Percentiles rank a stretch among this genome's conserved stretches.
phyloP scores from a whole-genome alignment of 2,329 filamentous ascomycete species.

The Shiraia sp. region DNA sequence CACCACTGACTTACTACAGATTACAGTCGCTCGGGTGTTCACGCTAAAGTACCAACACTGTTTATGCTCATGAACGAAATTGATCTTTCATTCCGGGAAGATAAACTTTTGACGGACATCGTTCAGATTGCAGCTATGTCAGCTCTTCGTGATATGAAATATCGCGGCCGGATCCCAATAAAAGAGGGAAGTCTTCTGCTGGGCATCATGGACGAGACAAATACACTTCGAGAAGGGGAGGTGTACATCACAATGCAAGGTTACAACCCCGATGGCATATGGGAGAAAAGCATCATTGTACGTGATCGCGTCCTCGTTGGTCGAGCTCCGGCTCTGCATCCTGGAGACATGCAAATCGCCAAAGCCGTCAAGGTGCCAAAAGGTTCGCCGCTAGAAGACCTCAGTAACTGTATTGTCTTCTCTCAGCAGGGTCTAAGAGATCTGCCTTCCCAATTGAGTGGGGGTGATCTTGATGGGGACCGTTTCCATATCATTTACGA shows the following conservation, averaged over 20 bases:
- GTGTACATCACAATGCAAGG: constrained; percentile 66
- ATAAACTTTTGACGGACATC: constrained; percentile 70
- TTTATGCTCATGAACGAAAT: constrained; percentile 63
- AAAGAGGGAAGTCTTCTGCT: constrained; percentile 74
- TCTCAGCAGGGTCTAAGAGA: constrained; percentile 72
- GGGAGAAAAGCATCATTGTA: constrained; percentile 14
- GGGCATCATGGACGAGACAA: constrained; percentile 83
- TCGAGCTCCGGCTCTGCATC: constrained; percentile 79
- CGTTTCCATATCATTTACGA: constrained; percentile 82
- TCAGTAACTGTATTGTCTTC: constrained; percentile 79
- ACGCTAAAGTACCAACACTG: constrained; percentile 64
- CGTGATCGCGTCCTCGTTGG: constrained; percentile 64
- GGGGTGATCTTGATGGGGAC: constrained; percentile 84
- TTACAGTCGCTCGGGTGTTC: constrained; percentile 62
- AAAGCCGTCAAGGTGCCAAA: constrained; percentile 62
- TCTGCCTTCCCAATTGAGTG: constrained; percentile 76
- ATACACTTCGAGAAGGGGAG: constrained; percentile 66
- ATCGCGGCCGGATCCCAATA: constrained; percentile 76
- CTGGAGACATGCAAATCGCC: constrained; percentile 75
- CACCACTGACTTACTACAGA: constrained; percentile 35
- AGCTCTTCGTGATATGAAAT: constrained; percentile 74
- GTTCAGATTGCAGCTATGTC: constrained; percentile 72
- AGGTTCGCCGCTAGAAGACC: constrained; percentile 62
- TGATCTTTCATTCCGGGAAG: constrained; percentile 66
- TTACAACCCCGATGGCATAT: constrained; percentile 28